Evolutionary conservation across 495 filamentous ascomycete species (phyloP).

Genomic region (Penicillium argentinense): DNA sequence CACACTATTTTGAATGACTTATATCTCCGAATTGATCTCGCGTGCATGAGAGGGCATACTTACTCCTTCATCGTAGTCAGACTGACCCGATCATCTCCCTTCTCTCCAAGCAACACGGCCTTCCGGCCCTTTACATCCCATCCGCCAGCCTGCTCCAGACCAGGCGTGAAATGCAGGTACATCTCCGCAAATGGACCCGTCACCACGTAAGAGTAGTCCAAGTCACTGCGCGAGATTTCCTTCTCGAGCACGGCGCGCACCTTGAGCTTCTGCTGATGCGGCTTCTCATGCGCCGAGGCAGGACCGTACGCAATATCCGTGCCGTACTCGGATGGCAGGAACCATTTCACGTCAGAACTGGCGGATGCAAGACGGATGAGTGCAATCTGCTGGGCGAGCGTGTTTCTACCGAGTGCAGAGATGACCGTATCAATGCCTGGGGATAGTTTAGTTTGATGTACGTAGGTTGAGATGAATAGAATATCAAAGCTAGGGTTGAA

Average conservation of each 20-base stretch:
- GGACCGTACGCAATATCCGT: conserved; percentile 70
- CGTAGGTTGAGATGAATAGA: not conserved
- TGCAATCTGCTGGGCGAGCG: conserved; percentile 56
- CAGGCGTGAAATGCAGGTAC: conserved; percentile 48
- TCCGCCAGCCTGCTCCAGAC: conserved; percentile 41
- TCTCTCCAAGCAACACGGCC: conserved; percentile 57
- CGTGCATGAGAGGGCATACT: conserved; percentile 25
- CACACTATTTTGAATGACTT: not conserved
- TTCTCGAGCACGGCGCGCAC: conserved; percentile 59
- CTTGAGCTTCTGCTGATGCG: conserved; percentile 69
- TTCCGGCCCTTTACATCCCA: conserved; percentile 56
- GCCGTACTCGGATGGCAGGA: conserved; percentile 72
- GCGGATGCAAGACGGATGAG: conserved; percentile 59
- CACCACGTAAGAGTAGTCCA: conserved; percentile 65
- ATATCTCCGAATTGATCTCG: too few relatives aligned
- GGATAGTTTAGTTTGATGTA: not conserved
- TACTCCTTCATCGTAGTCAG: conserved; percentile 70
- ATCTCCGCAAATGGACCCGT: conserved; percentile 71
- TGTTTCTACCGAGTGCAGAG: conserved; percentile 61
- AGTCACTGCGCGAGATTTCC: conserved; percentile 33
- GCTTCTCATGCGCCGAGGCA: conserved; percentile 58
- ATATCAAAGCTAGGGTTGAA: not conserved
- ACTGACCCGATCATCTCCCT: conserved; percentile 54
- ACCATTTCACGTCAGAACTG: conserved; percentile 57
- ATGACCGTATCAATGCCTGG: conserved; percentile 63